Evolutionary conservation across 83 land plant species (phyloP).

Genomic region (Diphasiastrum complanatum): DNA sequence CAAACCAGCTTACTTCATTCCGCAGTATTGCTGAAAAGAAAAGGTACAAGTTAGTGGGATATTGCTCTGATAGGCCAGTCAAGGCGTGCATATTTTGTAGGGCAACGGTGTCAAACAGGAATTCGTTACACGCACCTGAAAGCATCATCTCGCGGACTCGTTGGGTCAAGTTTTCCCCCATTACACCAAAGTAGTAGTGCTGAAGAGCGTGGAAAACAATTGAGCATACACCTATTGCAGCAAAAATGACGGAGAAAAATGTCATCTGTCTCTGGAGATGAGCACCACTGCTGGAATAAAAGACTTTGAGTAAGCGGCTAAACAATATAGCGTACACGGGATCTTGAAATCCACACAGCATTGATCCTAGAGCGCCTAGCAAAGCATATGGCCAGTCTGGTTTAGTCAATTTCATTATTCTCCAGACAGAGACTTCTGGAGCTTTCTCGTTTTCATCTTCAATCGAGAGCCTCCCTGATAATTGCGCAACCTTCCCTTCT

Average conservation of each 20-base stretch:
- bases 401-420: conserved; percentile 24
- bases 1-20: conserved; percentile 11
- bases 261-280: conserved; percentile 12
- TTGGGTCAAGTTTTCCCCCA: conserved; percentile 36
- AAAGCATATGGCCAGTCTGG: conserved; percentile 36
- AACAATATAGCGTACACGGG: conserved; percentile 30
- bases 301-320: conserved; percentile 21
- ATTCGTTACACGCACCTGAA: conserved; percentile 25
- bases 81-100: too few relatives aligned
- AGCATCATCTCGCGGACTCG: conserved; percentile 36
- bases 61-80: too few relatives aligned
- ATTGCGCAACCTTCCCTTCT: not conserved
- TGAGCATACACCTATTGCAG: conserved; percentile 14
- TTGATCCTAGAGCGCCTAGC: conserved; percentile 23
- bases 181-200: conserved; percentile 34
- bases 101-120: too few relatives aligned
- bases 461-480: not conserved
- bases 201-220: conserved; percentile 20
- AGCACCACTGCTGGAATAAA: conserved; percentile 15
- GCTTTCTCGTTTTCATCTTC: not conserved
- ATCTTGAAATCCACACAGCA: conserved; percentile 18
- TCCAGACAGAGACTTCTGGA: conserved; percentile 9
- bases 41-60: too few relatives aligned
- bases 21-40: not conserved
- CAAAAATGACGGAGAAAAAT: conserved; percentile 19